These are phyloP conservation scores for Nematodospora anomalae DNA, from an alignment of 1,139 yeast genomes.

Conservation along the genomic window DNA sequence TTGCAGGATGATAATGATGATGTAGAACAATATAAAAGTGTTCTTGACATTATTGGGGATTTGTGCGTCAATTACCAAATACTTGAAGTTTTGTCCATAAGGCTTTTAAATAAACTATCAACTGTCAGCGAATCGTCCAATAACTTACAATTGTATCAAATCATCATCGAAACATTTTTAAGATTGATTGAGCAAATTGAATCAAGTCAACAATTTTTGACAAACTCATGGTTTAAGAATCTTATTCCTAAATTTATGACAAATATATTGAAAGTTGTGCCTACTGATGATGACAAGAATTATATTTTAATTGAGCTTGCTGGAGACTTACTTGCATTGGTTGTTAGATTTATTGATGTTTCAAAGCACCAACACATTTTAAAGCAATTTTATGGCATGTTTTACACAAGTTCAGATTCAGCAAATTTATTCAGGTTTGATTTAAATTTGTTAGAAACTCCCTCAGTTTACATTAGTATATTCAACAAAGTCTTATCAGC, in stretches of 20 bases:
- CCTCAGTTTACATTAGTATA: conserved; percentile 45
- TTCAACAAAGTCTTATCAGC: conserved; percentile 53
- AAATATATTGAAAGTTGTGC: conserved; percentile 14
- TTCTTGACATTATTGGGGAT: conserved; percentile 45
- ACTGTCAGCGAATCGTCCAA: conserved; percentile 14
- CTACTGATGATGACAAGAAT: conserved; percentile 14
- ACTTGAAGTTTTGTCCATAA: conserved; percentile 50
- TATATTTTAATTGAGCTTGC: conserved; percentile 28
- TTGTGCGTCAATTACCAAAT: conserved; percentile 48
- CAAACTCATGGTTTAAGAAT: conserved; percentile 43
- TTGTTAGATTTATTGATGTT: conserved; percentile 37
- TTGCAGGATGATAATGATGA: conserved; percentile 49
- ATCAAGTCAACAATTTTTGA: conserved; percentile 30
- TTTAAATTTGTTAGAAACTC: conserved; percentile 27
- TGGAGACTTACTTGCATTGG: conserved; percentile 38
- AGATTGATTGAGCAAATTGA: conserved; percentile 25
- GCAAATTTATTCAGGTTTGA: conserved; percentile 11
- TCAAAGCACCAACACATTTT: conserved; percentile 40
- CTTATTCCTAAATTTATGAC: conserved; percentile 35
- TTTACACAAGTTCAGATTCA: conserved; percentile 17
- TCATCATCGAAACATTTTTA: conserved; percentile 26
- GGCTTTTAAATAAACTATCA: conserved; percentile 47
- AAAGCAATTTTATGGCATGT: conserved; percentile 27
- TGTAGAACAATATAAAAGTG: conserved; percentile 27
- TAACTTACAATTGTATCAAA: conserved; percentile 17